These are phyloP conservation scores for Phylloporus rhodoxanthus DNA, from an alignment of 768 basidiomycete genomes.

Conservation along the genomic window DNA sequence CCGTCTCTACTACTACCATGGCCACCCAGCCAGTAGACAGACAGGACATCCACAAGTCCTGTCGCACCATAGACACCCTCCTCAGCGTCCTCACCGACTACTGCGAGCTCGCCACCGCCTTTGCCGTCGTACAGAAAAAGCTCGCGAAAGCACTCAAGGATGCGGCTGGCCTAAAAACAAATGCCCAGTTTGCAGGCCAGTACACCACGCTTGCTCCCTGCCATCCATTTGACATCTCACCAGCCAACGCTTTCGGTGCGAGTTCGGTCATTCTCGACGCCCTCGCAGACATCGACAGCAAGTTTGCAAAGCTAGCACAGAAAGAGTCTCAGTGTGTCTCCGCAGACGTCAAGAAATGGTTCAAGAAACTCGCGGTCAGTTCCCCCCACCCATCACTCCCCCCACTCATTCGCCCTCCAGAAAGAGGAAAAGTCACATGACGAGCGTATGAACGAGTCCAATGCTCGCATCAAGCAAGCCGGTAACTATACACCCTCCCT, in stretches of 20 bases:
- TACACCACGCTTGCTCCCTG: conserved; percentile 10
- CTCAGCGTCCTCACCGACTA: conserved; percentile 67
- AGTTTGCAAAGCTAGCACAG: conserved; percentile 69
- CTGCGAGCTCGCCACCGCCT: conserved; percentile 59
- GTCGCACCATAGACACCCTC: conserved; percentile 67
- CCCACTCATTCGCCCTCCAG: conserved; percentile 32
- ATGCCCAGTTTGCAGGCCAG: conserved; percentile 57
- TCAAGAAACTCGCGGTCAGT: conserved; percentile 74
- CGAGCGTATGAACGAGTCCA: conserved; percentile 58
- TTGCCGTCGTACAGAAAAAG: conserved; percentile 67
- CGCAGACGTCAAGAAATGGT: conserved; percentile 76
- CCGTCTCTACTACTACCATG: conserved; percentile 5
- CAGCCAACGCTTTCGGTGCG: conserved; percentile 63
- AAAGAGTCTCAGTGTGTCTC: conserved; percentile 65
- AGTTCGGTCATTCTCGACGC: conserved; percentile 64
- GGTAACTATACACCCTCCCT: conserved; percentile 32
- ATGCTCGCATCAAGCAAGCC: conserved; percentile 73
- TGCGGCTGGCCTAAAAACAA: conserved; percentile 53
- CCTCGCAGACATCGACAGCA: conserved; percentile 63
- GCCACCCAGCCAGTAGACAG: conserved; percentile 47
- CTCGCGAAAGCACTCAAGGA: conserved; percentile 67
- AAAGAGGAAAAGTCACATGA: conserved; percentile 80
- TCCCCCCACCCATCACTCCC: neutral
- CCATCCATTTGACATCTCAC: neutral
- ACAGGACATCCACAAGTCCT: conserved; percentile 72